Conservation (phyloP, 2,329 filamentous ascomycete species). For the Westerdykella ornata region DNA sequence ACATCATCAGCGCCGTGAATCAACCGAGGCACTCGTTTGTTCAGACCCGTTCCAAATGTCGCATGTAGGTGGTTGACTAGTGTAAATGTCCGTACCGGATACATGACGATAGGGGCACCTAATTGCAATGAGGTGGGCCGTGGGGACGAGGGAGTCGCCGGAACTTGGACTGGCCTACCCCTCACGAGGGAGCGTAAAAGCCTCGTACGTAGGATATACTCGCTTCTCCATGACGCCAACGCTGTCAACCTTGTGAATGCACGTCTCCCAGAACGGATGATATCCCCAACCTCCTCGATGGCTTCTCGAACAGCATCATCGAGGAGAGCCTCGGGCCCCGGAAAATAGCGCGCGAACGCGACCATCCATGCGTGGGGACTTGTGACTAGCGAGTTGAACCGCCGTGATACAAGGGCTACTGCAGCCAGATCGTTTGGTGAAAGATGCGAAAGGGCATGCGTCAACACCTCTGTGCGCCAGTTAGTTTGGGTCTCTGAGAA, state of each 20-base stretch:
- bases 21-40: conserved; percentile 68
- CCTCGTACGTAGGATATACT: conserved; percentile 83
- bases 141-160: conserved; percentile 48
- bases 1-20: conserved; percentile 78
- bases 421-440: conserved; percentile 75
- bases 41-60: conserved; percentile 58
- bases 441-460: conserved; percentile 83
- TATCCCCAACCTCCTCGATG: conserved; percentile 30
- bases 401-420: conserved; percentile 78
- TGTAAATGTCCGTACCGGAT: conserved; percentile 63
- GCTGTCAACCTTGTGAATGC: conserved; percentile 76
- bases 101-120: neutral
- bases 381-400: conserved; percentile 80
- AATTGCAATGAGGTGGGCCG: conserved; percentile 32
- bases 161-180: conserved; percentile 64
- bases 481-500: neutral
- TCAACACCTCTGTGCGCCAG: conserved; percentile 69
- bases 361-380: conserved; percentile 90
- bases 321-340: conserved; percentile 58
- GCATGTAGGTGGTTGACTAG: conserved; percentile 75
- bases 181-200: conserved; percentile 73
- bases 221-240: conserved; percentile 88
- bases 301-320: conserved; percentile 41
- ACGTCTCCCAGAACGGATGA: conserved; percentile 63
- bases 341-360: conserved; percentile 86